Evolutionary conservation across 176 grass and related monocot genomes (phyloP), one percentile per base, ranked within the genome.

Genomic region (Thinopyrum elongatum): DNA sequence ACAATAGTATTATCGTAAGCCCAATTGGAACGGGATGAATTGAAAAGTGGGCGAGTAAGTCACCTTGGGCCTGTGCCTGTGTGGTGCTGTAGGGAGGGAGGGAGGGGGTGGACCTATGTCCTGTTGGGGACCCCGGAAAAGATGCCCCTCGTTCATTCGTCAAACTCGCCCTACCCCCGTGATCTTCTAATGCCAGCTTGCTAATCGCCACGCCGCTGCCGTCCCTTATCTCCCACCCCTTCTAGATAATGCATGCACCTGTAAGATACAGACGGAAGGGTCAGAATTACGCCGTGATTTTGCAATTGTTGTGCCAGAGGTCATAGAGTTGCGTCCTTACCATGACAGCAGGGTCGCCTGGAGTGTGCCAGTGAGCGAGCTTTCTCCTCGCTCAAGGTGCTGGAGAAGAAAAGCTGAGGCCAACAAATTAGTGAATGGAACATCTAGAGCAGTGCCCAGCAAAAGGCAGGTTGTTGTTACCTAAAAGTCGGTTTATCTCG

Each of bases 101-200:
- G 36, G 33, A 27, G 26, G 58, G 80, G 23, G 84, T 88, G 89
- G 89, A 79, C 85, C 89, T 87, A 42, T 63, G 68, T 10, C 57
- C 29, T 35, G 78, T 34, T 12, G 76, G 89, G 89, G 89, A 88
- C 89, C 85, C 69, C 85, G 49, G 67, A 65, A 84, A 84, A 88
- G 89, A 87, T 76, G 89, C 81, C 77, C 41, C 81, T 26, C 81
- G 64, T 4, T 78, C 76, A 58, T 84, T 91, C 87, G 81, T 91
- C 85, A 91, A 91, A 88, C 61, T 84, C 74, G 70, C 29, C 68
- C 75, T 87, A 14, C 82, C 77, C 67, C 77, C 82, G 77, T 91
- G 85, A 91, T 91, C 81, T 70, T 91, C 85, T 80, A 63, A 57
- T 75, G 85, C 89, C 89, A 91, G 81, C 81, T 91, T 91, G 85